Percentiles rank a stretch among this genome's conserved stretches.
Evolutionary conservation across 768 basidiomycete species (phyloP).

Genomic region (Lentinula detonsa): DNA sequence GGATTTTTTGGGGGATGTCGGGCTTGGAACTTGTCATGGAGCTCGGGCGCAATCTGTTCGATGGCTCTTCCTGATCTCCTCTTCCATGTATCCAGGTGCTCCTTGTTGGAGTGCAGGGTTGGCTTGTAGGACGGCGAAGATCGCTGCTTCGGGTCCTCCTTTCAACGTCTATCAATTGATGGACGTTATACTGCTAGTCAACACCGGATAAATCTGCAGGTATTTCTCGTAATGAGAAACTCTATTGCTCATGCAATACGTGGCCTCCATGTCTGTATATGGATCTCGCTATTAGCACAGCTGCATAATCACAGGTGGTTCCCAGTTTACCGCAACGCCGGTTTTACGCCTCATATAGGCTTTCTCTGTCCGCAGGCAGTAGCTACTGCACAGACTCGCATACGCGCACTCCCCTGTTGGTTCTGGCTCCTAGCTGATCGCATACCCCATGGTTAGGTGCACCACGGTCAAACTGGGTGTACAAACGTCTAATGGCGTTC

Average conservation of each 20-base stretch:
- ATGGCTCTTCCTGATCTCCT: background rate
- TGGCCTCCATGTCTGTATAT: background rate
- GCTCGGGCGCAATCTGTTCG: slow-evolving; percentile 34
- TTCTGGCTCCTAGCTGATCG: background rate
- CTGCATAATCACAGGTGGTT: background rate
- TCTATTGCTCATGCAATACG: background rate
- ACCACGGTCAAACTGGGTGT: background rate
- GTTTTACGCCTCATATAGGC: background rate
- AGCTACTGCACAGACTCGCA: background rate
- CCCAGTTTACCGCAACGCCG: background rate
- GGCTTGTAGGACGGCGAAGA: background rate
- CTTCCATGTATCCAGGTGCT: background rate
- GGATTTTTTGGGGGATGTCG: slow-evolving; percentile 14
- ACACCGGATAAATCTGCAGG: background rate
- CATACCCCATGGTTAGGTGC: background rate
- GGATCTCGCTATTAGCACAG: background rate
- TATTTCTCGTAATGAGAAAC: background rate
- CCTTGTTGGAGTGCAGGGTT: background rate
- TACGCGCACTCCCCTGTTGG: background rate
- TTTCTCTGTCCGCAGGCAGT: background rate
- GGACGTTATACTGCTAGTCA: background rate
- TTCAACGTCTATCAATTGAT: background rate
- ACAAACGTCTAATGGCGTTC: background rate
- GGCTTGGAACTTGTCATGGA: slow-evolving; percentile 56
- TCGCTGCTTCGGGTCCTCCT: background rate